Evolutionary conservation across 2,329 filamentous ascomycete species (phyloP).

Genomic region (Conoideocrella luteorostrata): DNA sequence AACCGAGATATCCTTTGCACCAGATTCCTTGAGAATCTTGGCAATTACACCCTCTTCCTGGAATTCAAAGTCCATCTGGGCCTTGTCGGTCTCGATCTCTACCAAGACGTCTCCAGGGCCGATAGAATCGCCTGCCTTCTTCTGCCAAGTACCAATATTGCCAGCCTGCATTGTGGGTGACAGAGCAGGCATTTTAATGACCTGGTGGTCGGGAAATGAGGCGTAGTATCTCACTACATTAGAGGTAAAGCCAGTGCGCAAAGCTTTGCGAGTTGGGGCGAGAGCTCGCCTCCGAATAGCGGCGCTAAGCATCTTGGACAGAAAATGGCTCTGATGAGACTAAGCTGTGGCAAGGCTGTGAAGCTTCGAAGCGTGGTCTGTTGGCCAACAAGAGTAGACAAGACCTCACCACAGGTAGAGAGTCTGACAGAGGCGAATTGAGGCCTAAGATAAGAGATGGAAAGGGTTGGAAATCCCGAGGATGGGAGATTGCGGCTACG

Average conservation of each 20-base stretch:
- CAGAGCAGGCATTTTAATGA: constrained; percentile 96
- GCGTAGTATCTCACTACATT: constrained; percentile 61
- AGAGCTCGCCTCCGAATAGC: constrained; percentile 58
- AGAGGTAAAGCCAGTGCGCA: constrained; percentile 45
- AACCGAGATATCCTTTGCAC: constrained; percentile 88
- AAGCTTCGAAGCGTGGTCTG: constrained; percentile 3
- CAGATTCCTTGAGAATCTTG: constrained; percentile 87
- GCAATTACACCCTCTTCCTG: constrained; percentile 96
- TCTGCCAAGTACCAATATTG: constrained; percentile 97
- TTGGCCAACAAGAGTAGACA: background rate
- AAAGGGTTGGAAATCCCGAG: constrained; percentile 5
- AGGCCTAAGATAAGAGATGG: constrained; percentile 12
- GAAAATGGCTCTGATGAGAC: constrained; percentile 21
- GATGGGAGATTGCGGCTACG: constrained; percentile 11
- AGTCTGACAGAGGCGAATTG: constrained; percentile 9
- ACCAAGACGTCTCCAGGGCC: constrained; percentile 90
- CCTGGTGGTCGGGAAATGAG: constrained; percentile 87
- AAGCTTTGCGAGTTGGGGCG: constrained; percentile 40
- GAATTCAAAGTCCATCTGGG: constrained; percentile 99
- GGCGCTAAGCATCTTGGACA: constrained; percentile 51
- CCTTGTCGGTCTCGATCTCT: constrained; percentile 99
- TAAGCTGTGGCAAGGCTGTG: constrained; percentile 15
- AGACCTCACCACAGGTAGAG: constrained; percentile 4
- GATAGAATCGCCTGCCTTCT: constrained; percentile 86
- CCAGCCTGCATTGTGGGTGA: constrained; percentile 96